These are phyloP conservation scores for Nicotiana benthamiana DNA, from an alignment of 257 asterid species.

Conservation along the genomic window DNA sequence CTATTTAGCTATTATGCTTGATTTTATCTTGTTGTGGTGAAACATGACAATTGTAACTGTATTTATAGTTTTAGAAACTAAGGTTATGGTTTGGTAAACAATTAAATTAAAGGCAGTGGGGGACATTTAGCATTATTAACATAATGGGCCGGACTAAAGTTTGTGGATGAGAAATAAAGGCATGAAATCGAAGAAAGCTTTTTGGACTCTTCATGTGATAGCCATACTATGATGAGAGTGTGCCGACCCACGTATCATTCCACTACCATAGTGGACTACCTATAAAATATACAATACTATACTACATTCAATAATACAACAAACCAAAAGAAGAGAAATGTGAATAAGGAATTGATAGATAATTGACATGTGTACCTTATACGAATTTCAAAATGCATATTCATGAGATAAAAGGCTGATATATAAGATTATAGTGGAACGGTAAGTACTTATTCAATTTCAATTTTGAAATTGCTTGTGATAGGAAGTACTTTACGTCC, in stretches of 20 bases:
- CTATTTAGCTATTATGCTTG: neutral
- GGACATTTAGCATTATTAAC: neutral
- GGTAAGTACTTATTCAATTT: too few species aligned
- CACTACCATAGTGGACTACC: constrained; percentile 5
- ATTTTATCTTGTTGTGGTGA: neutral
- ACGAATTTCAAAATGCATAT: neutral
- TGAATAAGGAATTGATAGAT: neutral
- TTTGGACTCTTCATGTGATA: neutral
- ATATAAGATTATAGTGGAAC: too few species aligned
- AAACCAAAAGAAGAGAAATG: neutral
- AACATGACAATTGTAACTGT: neutral
- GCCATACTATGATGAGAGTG: neutral
- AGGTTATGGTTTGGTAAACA: neutral
- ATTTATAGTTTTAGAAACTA: neutral
- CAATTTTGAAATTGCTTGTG: too few species aligned
- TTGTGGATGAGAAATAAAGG: neutral
- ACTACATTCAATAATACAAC: neutral
- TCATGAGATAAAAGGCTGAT: neutral
- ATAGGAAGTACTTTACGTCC: too few species aligned
- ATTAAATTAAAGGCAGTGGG: neutral
- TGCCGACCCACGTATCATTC: neutral
- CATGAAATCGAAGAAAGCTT: neutral
- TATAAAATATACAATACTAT: neutral
- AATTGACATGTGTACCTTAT: neutral
- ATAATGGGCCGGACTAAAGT: neutral